Percentiles rank a stretch among this genome's conserved stretches.
Evolutionary conservation across 495 filamentous ascomycete genomes (phyloP).

Genomic region (Annulohypoxylon nitens): DNA sequence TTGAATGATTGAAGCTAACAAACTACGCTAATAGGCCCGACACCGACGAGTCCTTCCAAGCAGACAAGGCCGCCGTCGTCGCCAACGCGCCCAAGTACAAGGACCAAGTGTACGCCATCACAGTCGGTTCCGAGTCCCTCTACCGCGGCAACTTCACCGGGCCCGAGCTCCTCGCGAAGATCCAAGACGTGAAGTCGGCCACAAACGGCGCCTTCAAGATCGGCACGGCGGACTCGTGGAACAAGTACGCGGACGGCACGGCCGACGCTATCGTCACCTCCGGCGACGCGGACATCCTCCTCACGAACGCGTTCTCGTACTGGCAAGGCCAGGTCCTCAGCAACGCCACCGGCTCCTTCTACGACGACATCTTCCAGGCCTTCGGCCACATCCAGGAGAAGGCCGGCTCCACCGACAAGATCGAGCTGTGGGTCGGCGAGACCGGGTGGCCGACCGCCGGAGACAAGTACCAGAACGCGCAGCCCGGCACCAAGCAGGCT

Average conservation of each 20-base stretch:
- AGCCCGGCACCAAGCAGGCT: slow-evolving; percentile 72
- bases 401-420: slow-evolving; percentile 65
- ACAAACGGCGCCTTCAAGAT: slow-evolving; percentile 68
- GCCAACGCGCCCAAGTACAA: slow-evolving; percentile 63
- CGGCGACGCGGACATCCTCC: slow-evolving; percentile 72
- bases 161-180: slow-evolving; percentile 70
- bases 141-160: slow-evolving; percentile 81
- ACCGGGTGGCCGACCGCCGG: slow-evolving; percentile 73
- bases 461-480: slow-evolving; percentile 72
- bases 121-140: slow-evolving; percentile 81
- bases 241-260: slow-evolving; percentile 80
- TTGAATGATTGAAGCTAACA: slow-evolving; percentile 4
- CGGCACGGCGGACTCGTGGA: slow-evolving; percentile 86
- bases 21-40: slow-evolving; percentile 68
- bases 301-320: slow-evolving; percentile 87
- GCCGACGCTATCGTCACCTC: slow-evolving; percentile 72
- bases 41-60: slow-evolving; percentile 71
- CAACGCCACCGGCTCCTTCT: slow-evolving; percentile 77
- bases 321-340: slow-evolving; percentile 77
- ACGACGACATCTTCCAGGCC: slow-evolving; percentile 80
- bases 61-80: slow-evolving; percentile 71
- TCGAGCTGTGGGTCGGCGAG: slow-evolving; percentile 82
- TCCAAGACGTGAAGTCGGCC: slow-evolving; percentile 69
- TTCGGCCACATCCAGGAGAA: slow-evolving; percentile 75
- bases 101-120: slow-evolving; percentile 77